Evolutionary conservation across 1,284 basidiomycete species (phyloP), one percentile per base, ranked within the genome.

Genomic region (Ceratobasidium sp.): DNA sequence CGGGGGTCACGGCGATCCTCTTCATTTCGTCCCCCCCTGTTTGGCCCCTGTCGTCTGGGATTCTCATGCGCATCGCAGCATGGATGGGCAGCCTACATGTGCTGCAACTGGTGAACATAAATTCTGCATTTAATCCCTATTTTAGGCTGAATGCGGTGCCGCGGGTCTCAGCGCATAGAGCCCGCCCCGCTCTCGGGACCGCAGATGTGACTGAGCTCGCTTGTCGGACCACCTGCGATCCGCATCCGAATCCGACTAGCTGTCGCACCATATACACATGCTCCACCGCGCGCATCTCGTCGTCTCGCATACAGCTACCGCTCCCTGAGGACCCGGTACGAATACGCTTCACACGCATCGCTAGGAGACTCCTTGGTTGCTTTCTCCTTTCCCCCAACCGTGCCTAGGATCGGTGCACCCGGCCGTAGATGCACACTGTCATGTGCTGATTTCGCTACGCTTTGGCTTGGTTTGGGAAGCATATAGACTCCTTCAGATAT

Each of bases 281-380:
- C 32, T 57, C 12, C n/a, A 41, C 18, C 39, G 18, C 36, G 26
- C 45, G 30, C 62, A 65, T 39, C 50, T 34, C 5, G 21, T 46
- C 60, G 43, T 52, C 62, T 39, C 43, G 46, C 45, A 52, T 65
- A 52, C 32, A 39, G 62, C 62, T 36, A 46, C 30, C 32, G 16
- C 32, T 46, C 62, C 62, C 41, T 50, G 52, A 69, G 21, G 36
- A 69, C 32, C 50, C 48, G 41, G 64, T 36, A 12, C 50, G 28
- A 57, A 52, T 32, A 28, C n/a, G 45, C 64, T 67, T 69, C 48
- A 65, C 62, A 65, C 48, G 62, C 45, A 65, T 65, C 48, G 46
- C 62, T 48, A 65, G 48, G 48, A 62, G 41, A 65, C 30, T 43
- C 41, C 59, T 34, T 62, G 43, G 59, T 62, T 62, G 60, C 43